A percentile compares a stretch with the other conserved stretches of the same genome.
Conservation (phyloP, 2,329 filamentous ascomycete species). For the Phaeosphaeriaceae sp. region DNA sequence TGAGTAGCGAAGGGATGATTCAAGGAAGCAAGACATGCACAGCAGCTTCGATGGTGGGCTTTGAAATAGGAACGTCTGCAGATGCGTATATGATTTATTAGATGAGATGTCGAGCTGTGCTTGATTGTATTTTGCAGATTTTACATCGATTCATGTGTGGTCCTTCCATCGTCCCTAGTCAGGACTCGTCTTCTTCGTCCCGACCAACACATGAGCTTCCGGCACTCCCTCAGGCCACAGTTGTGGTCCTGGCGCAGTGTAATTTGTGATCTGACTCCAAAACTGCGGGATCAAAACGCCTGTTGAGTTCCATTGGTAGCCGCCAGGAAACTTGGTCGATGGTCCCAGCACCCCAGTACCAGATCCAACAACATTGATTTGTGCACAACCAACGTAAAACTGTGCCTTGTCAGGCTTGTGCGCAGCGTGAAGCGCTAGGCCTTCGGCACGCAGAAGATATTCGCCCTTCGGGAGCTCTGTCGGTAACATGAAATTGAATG, state of each 20-base stretch:
- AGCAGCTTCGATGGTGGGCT: too few relatives aligned
- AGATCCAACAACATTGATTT: constrained; percentile 48
- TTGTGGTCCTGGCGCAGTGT: constrained; percentile 33
- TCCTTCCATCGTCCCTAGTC: background rate
- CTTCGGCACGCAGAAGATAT: constrained; percentile 54
- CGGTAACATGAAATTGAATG: constrained; percentile 47
- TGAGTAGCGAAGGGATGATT: too few relatives aligned
- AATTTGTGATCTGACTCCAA: constrained; percentile 22
- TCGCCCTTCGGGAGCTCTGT: constrained; percentile 47
- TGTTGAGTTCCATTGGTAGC: constrained; percentile 36
- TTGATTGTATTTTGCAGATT: background rate
- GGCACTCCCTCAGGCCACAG: constrained; percentile 25
- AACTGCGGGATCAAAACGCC: constrained; percentile 42
- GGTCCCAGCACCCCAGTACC: constrained; percentile 38
- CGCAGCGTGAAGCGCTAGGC: constrained; percentile 36
- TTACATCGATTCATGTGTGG: background rate
- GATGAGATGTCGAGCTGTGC: background rate
- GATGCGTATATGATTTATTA: too few relatives aligned
- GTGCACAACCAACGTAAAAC: constrained; percentile 55
- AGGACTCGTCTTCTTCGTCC: constrained; percentile 11
- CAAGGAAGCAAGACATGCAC: too few relatives aligned
- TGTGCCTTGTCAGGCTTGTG: constrained; percentile 37
- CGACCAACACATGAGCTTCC: constrained; percentile 18
- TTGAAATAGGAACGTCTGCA: too few relatives aligned
- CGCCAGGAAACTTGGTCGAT: constrained; percentile 49